These are phyloP conservation scores for Scutellospora calospora DNA, from an alignment of 371 early-diverging fungal species.

Conservation along the genomic window DNA sequence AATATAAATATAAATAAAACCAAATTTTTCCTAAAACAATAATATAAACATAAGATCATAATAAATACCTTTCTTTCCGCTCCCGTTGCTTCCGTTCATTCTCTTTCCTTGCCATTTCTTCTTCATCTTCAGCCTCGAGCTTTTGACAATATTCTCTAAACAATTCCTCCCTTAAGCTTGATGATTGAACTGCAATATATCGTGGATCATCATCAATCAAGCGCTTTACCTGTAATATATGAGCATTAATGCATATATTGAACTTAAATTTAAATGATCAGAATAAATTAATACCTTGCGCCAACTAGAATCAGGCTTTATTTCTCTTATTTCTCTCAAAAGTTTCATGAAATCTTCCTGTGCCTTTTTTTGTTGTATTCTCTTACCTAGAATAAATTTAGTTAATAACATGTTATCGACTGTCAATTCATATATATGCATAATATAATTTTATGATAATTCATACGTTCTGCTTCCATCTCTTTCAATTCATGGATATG, in stretches of 20 bases:
- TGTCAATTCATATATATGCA: not conserved
- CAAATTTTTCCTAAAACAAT: not conserved
- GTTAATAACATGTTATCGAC: too few relatives aligned
- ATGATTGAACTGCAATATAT: conserved; percentile 36
- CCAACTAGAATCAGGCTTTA: conserved; percentile 43
- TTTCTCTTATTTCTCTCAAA: conserved; percentile 34
- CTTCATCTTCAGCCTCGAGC: conserved; percentile 41
- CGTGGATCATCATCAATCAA: conserved; percentile 40
- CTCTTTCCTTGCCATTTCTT: conserved; percentile 40
- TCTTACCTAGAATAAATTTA: conserved; percentile 22
- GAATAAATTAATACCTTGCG: conserved; percentile 25
- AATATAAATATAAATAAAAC: not conserved
- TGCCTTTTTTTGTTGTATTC: conserved; percentile 36
- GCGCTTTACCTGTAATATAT: conserved; percentile 18
- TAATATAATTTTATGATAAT: not conserved
- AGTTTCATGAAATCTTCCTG: conserved; percentile 35
- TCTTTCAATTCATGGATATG: conserved; percentile 34
- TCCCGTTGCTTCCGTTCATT: conserved; percentile 37
- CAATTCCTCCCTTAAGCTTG: conserved; percentile 23
- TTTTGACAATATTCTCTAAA: conserved; percentile 42
- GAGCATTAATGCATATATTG: not conserved
- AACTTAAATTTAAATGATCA: not conserved
- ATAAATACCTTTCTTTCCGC: conserved; percentile 28
- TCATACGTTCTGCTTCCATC: conserved; percentile 33
- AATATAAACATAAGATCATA: not conserved